These are phyloP conservation scores for Tephrocybe sp. DNA, from an alignment of 768 basidiomycete species.

Conservation along the genomic window DNA sequence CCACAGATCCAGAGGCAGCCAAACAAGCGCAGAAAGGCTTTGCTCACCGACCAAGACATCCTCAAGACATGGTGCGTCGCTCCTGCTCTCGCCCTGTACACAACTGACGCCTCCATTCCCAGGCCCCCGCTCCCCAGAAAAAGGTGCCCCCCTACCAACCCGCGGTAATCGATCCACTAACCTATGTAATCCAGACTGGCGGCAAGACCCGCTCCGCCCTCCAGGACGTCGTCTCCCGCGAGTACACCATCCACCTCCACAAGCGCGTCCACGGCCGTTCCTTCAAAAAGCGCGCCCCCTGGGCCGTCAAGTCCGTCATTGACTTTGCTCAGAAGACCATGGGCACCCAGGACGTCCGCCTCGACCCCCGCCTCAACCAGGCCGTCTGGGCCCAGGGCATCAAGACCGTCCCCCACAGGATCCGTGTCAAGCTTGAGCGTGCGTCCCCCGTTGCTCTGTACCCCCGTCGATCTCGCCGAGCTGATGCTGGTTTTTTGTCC, in stretches of 20 bases:
- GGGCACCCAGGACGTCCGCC: constrained; percentile 91
- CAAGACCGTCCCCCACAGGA: constrained; percentile 89
- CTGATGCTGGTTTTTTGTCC: constrained; percentile 4
- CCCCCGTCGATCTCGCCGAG: background rate
- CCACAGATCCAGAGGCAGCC: constrained; percentile 35
- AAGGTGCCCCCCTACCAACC: no score
- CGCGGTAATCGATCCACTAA: no score
- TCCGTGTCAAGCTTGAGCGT: constrained; percentile 95
- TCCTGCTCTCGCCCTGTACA: constrained; percentile 10
- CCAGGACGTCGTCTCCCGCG: constrained; percentile 96
- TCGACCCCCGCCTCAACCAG: constrained; percentile 97
- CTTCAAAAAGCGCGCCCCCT: constrained; percentile 98
- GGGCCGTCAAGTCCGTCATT: constrained; percentile 93
- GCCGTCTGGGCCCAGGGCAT: constrained; percentile 92
- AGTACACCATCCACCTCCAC: constrained; percentile 99
- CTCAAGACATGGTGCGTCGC: constrained; percentile 67
- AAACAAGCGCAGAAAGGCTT: constrained; percentile 33
- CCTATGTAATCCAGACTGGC: no score
- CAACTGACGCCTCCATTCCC: constrained; percentile 9
- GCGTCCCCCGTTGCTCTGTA: constrained; percentile 15
- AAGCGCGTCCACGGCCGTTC: constrained; percentile 89
- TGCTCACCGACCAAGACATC: constrained; percentile 60
- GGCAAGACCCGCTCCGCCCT: constrained; percentile 95
- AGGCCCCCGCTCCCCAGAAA: constrained; percentile 59
- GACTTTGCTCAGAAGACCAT: constrained; percentile 92